A percentile compares a stretch with the other conserved stretches of the same genome.
Conservation (phyloP, 176 grass and related monocot genomes). For the Zizania latifolia region DNA sequence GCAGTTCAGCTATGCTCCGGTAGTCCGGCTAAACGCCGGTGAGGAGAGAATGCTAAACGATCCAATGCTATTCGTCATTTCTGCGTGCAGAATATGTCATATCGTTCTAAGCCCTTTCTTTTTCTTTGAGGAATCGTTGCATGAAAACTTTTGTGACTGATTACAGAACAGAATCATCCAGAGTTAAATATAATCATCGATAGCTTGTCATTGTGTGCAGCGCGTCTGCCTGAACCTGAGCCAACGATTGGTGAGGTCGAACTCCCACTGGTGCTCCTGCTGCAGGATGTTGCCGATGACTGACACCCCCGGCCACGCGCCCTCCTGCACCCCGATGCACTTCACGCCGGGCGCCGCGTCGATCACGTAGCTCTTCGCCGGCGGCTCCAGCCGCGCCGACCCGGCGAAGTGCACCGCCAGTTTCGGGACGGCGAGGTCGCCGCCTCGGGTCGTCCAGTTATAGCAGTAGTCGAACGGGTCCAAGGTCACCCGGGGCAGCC, state of each 20-base stretch:
- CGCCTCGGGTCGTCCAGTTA: slow-evolving; percentile 54
- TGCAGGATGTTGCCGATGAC: slow-evolving; percentile 83
- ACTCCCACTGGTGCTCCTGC: slow-evolving; percentile 96
- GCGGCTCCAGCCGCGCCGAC: slow-evolving; percentile 44
- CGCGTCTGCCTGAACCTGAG: slow-evolving; percentile 52
- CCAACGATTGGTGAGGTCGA: slow-evolving; percentile 52
- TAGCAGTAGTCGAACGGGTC: slow-evolving; percentile 89
- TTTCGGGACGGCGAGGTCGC: slow-evolving; percentile 16
- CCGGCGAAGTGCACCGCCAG: slow-evolving; percentile 56
- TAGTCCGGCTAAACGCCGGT: too few species aligned
- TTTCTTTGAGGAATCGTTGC: not conserved
- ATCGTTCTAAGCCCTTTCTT: not conserved
- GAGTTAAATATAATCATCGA: not conserved
- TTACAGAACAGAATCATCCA: not conserved
- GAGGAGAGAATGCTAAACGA: too few species aligned
- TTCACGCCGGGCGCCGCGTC: slow-evolving; percentile 60
- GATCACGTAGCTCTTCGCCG: slow-evolving; percentile 91
- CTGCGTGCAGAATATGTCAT: not conserved
- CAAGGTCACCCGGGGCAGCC: slow-evolving; percentile 39
- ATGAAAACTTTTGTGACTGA: not conserved
- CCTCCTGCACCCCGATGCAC: slow-evolving; percentile 67
- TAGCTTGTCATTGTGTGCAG: slow-evolving; percentile 23
- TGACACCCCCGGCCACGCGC: slow-evolving; percentile 55
- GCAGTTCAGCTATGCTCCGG: too few species aligned
- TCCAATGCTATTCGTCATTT: not conserved